Percentiles rank a stretch among this genome's conserved stretches.
Evolutionary conservation across 106 monocot species (phyloP).

Genomic region (Allium fistulosum): DNA sequence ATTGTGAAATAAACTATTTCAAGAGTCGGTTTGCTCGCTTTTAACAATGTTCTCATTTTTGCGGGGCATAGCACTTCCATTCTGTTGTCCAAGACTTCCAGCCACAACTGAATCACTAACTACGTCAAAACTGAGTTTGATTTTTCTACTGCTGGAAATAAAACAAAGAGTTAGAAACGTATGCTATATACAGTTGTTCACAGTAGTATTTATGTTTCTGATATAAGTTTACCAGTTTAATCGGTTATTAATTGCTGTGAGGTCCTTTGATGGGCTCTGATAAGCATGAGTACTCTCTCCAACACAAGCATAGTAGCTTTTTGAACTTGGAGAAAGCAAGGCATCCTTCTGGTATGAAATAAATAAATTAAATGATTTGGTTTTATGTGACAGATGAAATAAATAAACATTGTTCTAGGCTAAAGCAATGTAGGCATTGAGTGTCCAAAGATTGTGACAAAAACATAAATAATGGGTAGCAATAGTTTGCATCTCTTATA

Average conservation of each 20-base stretch:
- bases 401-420: too few relatives aligned
- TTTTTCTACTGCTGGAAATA: constrained; percentile 37
- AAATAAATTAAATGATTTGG: too few relatives aligned
- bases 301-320: constrained; percentile 91
- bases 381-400: too few relatives aligned
- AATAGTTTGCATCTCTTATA: too few relatives aligned
- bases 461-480: neutral
- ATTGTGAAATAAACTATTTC: neutral
- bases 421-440: too few relatives aligned
- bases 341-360: constrained; percentile 57
- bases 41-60: neutral
- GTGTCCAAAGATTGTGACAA: neutral
- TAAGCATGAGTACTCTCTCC: constrained; percentile 96
- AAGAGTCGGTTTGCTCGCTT: constrained; percentile 11
- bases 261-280: constrained; percentile 93
- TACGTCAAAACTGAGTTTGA: constrained; percentile 75
- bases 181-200: neutral
- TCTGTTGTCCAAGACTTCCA: constrained; percentile 51
- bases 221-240: constrained; percentile 47
- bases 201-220: neutral
- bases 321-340: constrained; percentile 84
- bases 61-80: constrained; percentile 27
- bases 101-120: constrained; percentile 85
- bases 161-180: neutral
- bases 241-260: constrained; percentile 75